These are phyloP conservation scores for Fusarium oxysporum DNA, from an alignment of 2,329 filamentous ascomycete genomes.

Conservation along the genomic window DNA sequence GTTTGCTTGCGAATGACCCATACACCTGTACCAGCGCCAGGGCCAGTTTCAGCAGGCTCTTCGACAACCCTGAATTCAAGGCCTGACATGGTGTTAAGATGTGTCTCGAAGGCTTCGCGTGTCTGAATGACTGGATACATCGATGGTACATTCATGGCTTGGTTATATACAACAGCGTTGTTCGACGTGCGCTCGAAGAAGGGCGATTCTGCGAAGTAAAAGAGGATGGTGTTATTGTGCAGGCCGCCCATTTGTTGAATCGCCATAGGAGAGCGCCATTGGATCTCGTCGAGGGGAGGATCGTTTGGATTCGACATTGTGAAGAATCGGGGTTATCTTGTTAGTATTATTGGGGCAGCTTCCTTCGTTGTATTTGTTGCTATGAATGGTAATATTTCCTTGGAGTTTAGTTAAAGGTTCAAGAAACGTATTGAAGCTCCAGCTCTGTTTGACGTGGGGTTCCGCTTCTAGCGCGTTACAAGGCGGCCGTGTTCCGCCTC, in stretches of 20 bases:
- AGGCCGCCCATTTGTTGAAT: constrained; percentile 67
- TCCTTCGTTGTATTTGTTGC: neutral
- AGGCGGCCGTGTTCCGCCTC: constrained; percentile 30
- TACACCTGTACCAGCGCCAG: constrained; percentile 74
- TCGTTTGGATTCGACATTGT: constrained; percentile 61
- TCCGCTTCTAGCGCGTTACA: constrained; percentile 25
- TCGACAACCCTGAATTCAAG: constrained; percentile 75
- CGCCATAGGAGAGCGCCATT: constrained; percentile 68
- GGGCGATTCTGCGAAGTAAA: constrained; percentile 75
- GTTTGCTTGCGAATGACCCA: constrained; percentile 79
- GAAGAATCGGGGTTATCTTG: neutral
- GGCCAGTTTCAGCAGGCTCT: constrained; percentile 71
- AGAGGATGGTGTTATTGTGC: constrained; percentile 73
- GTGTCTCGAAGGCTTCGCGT: constrained; percentile 72
- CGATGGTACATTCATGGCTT: constrained; percentile 70
- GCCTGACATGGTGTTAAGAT: constrained; percentile 72
- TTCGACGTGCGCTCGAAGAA: constrained; percentile 77
- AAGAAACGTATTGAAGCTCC: constrained; percentile 13
- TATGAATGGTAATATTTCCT: constrained; percentile 18
- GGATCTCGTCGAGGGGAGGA: constrained; percentile 72
- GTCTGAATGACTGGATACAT: constrained; percentile 70
- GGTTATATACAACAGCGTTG: constrained; percentile 71
- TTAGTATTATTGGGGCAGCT: neutral
- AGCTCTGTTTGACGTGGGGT: constrained; percentile 33
- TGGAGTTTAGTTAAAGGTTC: neutral